These are phyloP conservation scores for Aspergillus sp. DNA, from an alignment of 2,329 filamentous ascomycete species.

Conservation along the genomic window DNA sequence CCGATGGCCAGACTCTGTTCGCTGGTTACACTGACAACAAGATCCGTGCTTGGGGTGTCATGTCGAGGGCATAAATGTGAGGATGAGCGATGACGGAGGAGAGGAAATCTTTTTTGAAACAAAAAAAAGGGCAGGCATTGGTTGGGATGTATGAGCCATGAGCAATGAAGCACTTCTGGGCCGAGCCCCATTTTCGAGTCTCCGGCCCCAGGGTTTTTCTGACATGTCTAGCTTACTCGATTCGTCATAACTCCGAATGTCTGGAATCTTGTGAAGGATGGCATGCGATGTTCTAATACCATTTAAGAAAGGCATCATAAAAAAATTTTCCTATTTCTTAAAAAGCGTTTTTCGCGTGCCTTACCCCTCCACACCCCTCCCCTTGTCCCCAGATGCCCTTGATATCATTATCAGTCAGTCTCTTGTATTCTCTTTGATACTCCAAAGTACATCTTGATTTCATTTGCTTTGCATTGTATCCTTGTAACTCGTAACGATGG, in stretches of 20 bases:
- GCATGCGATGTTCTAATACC: conserved; percentile 38
- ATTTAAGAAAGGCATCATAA: conserved; percentile 25
- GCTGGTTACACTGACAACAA: conserved; percentile 99
- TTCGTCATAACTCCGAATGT: conserved; percentile 27
- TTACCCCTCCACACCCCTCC: background rate
- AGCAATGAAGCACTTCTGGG: conserved; percentile 31
- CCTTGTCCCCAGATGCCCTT: no score
- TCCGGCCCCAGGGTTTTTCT: conserved; percentile 23
- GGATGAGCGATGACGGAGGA: conserved; percentile 15
- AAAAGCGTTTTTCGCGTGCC: background rate
- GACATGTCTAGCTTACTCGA: conserved; percentile 34
- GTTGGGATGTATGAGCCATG: conserved; percentile 41
- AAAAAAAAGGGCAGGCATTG: conserved; percentile 33
- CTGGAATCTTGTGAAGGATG: conserved; percentile 28
- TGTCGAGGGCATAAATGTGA: conserved; percentile 73
- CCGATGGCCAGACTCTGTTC: conserved; percentile 98
- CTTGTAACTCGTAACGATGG: no score
- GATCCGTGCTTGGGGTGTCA: conserved; percentile 96
- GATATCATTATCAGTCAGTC: no score
- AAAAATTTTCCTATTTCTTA: conserved; percentile 23
- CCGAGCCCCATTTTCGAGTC: conserved; percentile 15
- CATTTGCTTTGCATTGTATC: no score
- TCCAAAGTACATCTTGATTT: no score
- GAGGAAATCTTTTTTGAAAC: conserved; percentile 22
- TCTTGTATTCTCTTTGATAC: no score